Percentiles rank a stretch among this genome's conserved stretches.
phyloP scores from a whole-genome alignment of 257 asterid species.

The Plantago elongata region DNA sequence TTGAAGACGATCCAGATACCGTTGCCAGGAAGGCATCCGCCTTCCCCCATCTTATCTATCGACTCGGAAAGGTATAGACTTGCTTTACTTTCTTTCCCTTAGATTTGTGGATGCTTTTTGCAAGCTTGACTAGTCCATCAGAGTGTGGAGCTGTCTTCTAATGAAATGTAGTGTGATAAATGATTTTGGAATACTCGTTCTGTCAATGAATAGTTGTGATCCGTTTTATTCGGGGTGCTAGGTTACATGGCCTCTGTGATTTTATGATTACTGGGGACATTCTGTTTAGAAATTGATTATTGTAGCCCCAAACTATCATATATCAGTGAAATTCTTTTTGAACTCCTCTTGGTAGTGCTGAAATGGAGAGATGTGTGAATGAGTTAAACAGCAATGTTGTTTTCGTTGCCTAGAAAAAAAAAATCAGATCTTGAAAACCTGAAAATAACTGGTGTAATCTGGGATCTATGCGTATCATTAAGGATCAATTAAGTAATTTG shows the following conservation, averaged over 20 bases:
- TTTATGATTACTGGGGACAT: background rate
- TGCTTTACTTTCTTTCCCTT: background rate
- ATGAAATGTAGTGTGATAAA: background rate
- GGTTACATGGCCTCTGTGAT: background rate
- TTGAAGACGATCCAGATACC: slow-evolving; percentile 79
- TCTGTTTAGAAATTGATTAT: background rate
- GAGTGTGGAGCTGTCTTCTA: background rate
- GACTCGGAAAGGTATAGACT: slow-evolving; percentile 41
- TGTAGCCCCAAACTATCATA: no score
- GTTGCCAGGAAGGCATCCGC: slow-evolving; percentile 83
- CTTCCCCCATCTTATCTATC: slow-evolving; percentile 55
- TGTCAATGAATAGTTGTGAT: background rate
- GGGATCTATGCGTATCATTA: background rate
- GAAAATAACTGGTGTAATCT: background rate
- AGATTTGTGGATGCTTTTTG: background rate
- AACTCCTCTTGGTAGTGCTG: no score
- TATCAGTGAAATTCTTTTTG: no score
- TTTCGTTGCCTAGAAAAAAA: background rate
- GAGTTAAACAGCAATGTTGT: background rate
- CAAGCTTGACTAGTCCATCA: background rate
- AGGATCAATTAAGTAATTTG: no score
- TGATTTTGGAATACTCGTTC: background rate
- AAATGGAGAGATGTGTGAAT: no score
- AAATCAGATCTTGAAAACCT: background rate
- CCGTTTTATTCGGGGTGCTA: background rate